Conservation (phyloP, 768 basidiomycete genomes). For the Boletus rubescentipes region DNA sequence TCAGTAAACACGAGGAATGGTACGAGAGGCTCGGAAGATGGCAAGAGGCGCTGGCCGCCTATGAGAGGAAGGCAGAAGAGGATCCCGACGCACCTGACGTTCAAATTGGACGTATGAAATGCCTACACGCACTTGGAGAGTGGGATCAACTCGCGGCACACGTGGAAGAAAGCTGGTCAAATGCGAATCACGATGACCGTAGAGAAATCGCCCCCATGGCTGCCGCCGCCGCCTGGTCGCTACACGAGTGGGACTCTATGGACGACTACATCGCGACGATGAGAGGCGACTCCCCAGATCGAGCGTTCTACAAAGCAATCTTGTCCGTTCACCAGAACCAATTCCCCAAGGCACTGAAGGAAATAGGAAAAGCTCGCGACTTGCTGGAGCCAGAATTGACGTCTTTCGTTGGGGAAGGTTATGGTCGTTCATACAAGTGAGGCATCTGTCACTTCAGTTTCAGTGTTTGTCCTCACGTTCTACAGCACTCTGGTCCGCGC, state of each 20-base stretch:
- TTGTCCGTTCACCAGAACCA: constrained; percentile 95
- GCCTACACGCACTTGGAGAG: constrained; percentile 94
- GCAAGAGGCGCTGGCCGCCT: constrained; percentile 88
- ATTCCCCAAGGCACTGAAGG: constrained; percentile 83
- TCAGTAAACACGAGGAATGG: constrained; percentile 96
- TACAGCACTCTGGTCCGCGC: constrained; percentile 91
- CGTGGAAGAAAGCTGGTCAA: constrained; percentile 86
- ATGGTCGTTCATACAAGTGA: constrained; percentile 96
- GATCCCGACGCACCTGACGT: constrained; percentile 77
- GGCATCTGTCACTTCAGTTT: constrained; percentile 21
- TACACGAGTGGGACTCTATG: constrained; percentile 98
- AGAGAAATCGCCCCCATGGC: constrained; percentile 95
- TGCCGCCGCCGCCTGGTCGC: constrained; percentile 94
- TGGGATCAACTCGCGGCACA: constrained; percentile 90
- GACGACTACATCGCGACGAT: constrained; percentile 94
- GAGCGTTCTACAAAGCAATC: constrained; percentile 95
- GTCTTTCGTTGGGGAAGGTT: constrained; percentile 91
- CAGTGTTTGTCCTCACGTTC: constrained; percentile 13
- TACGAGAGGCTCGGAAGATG: constrained; percentile 95
- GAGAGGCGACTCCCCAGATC: constrained; percentile 90
- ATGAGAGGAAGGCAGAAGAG: constrained; percentile 73
- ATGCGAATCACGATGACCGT: constrained; percentile 78
- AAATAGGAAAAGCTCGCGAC: constrained; percentile 92
- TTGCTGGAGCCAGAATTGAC: constrained; percentile 88
- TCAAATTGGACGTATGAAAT: constrained; percentile 90